Base-by-base conservation (phyloP, 768 basidiomycete genomes). In the Cubamyces sp. region DNA sequence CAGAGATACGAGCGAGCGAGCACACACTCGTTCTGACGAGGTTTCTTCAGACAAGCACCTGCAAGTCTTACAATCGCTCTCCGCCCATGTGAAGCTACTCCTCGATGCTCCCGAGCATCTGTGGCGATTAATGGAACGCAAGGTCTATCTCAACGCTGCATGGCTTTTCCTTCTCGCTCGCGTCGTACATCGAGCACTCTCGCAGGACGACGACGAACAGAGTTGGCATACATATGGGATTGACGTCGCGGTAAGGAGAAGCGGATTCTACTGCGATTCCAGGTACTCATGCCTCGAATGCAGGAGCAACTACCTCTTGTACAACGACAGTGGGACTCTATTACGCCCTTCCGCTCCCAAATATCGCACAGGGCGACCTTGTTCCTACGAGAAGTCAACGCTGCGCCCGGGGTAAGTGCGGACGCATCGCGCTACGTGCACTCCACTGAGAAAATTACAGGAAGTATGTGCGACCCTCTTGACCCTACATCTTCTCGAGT, bases 21-120 rank as follows among this genome's bases (percentile, higher is more conserved):
- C 45, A 26, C 30, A 46, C 7, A 14, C 42, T 37, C 21, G 18
- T 49, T 48, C 48, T 49, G 14, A 49, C 21, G 14, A 11, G 12
- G 9, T 21, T 41, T 34, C 30, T 45, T 34, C 68, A 91, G 92
- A 93, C 69, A 74, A 81, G 26, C 87, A 91, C 67, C 71, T 94
- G 26, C 83, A 83, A 59, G 78, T 83, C 14, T 69, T 94, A 43
- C 92, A 93, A 67, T 75, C 86, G 8, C 81, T 95, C 18, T 90
- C 94, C 26, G 92, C 93, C 0, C 93, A 96, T 70, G 81, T 97
- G 69, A 96, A 96, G 73, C 76, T 97, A n/a, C 81, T 97, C 18
- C 76, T 97, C 6, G 95, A 97, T 74, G 88, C 92, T 9, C 94
- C 95, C 7, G 95, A 97, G 73, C 88, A 94, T 74, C 75, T 97